Base-by-base conservation (phyloP, 129 eudicot genomes). In the Mikania micrantha region DNA sequence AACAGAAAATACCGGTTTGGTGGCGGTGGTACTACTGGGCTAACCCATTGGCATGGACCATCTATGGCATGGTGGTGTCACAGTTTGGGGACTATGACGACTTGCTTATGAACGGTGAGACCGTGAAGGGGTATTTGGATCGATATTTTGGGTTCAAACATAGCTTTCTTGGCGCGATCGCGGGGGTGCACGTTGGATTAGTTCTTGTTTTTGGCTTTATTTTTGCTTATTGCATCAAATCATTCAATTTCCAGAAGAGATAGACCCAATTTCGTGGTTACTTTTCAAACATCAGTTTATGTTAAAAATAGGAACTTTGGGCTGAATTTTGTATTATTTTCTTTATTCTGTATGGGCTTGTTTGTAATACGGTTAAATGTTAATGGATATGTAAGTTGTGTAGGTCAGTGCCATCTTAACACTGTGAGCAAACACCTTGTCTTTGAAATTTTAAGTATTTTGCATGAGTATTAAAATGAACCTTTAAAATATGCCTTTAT, bases 1-100 rank as follows among this genome's bases (percentile, higher is more conserved):
- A 28, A 67, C 61, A 82, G 87, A 72, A 57, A 21, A 75, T 71
- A 16, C 87, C 87, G 1, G 58, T 49, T n/a, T 82, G 87, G 87
- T 82, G 84, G 84, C 60, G 68, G 31, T 82, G 87, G 87, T 71
- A 49, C 74, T 78, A 67, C 25, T 82, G 80, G 75, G 45, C 50
- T 4, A 50, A 71, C 15, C 87, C 87, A 1, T 3, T 75, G 9
- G 78, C 84, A 0, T 82, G 87, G 87, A 82, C 87, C 11, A 25
- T 82, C 15, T 71, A 78, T 6, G 87, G 87, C 15, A 15, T 78
- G 72, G 67, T 75, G 15, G 79, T 56, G 21, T 82, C 87, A 0
- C 87, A 83, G 24, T 79, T 71, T 52, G 83, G 83, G 1, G 76
- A 74, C 27, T 40, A 29, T n/a, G 45, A 59, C n/a, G 69, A 68